Base-by-base conservation (phyloP, 768 basidiomycete species). In the Termitomyces sp. region DNA sequence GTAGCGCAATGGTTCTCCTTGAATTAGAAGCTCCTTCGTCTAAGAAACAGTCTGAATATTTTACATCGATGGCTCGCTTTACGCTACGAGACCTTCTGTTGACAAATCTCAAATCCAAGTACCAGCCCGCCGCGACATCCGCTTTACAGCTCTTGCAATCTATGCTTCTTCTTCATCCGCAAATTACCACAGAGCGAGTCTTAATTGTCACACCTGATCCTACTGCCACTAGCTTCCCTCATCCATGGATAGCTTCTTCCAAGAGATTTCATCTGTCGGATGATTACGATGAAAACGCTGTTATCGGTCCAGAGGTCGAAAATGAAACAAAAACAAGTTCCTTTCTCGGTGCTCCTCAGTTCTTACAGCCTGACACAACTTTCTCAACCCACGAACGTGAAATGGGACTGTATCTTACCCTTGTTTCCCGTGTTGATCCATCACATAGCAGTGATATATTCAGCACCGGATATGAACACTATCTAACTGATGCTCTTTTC, bases 31-130 rank as follows among this genome's bases (percentile, higher is more conserved):
- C 86, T 2, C 88, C 90, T 1, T 84, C 84, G 14, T 84, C 89
- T 16, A 78, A 83, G 57, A 83, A 80, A 60, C 85, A 79, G 55
- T 85, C 91, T 0, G 87, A 86, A 63, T 97, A 97, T 73, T 91
- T 93, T 70, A 93, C 88, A 1, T 86, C 92, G 0, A 84, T 90
- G 73, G 91, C 89, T 13, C 84, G 94, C 18, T 98, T 94, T 76
- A 95, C 93, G 5, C 79, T 98, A 43, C 94, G 93, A 69, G 96
- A 98, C 66, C 80, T 98, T 36, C 74, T 98, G 8, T 66, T 92
- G 51, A 82, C 91, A 48, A 94, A 94, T 68, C 74, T 97, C 26
- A 79, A 82, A 26, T 93, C 91, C 5, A 75, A 75, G 55, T 82
- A 81, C 10, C 82, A 85, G 59, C 71, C 84, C 0, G 85, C 92